Percentiles rank a stretch among this genome's conserved stretches.
phyloP scores from a whole-genome alignment of 108 stramenopile genomes.

The Nitzschia palea region DNA sequence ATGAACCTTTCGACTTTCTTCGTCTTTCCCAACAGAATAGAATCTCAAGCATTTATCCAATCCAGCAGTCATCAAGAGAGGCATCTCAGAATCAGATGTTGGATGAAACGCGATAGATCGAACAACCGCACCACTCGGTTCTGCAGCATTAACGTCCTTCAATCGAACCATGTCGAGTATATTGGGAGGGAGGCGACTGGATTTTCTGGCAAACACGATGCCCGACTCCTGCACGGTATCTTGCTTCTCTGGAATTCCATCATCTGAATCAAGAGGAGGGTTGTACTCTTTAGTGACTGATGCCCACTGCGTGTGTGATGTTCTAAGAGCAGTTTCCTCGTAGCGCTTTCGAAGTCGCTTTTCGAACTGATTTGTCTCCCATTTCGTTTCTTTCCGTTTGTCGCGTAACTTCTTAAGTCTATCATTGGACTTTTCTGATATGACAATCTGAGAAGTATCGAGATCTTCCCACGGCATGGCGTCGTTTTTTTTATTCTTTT shows the following conservation, averaged over 20 bases:
- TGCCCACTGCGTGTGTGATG: slow-evolving; percentile 75
- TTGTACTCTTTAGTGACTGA: slow-evolving; percentile 28
- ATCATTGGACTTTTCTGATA: slow-evolving; percentile 36
- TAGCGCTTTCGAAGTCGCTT: slow-evolving; percentile 69
- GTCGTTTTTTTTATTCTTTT: too few relatives aligned
- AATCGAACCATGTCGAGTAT: slow-evolving; percentile 65
- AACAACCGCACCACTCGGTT: slow-evolving; percentile 75
- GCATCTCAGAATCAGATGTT: slow-evolving; percentile 58
- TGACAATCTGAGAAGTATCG: slow-evolving; percentile 37
- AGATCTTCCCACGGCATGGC: slow-evolving; percentile 48
- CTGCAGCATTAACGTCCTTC: slow-evolving; percentile 84
- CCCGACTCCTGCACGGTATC: slow-evolving; percentile 25
- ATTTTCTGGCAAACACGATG: slow-evolving; percentile 11
- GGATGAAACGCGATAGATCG: slow-evolving; percentile 86
- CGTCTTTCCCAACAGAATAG: slow-evolving; percentile 80
- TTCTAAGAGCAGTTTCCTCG: slow-evolving; percentile 44
- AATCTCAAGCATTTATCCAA: slow-evolving; percentile 92
- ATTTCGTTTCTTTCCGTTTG: slow-evolving; percentile 43
- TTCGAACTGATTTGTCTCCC: slow-evolving; percentile 58
- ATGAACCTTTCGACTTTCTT: slow-evolving; percentile 81
- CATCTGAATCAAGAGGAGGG: slow-evolving; percentile 36
- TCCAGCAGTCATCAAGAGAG: slow-evolving; percentile 79
- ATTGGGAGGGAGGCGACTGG: slow-evolving; percentile 54
- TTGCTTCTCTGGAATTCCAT: slow-evolving; percentile 14
- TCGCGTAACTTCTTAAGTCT: slow-evolving; percentile 71